Base-by-base conservation (phyloP, 1,284 basidiomycete genomes). In the Farysia itapuensis region DNA sequence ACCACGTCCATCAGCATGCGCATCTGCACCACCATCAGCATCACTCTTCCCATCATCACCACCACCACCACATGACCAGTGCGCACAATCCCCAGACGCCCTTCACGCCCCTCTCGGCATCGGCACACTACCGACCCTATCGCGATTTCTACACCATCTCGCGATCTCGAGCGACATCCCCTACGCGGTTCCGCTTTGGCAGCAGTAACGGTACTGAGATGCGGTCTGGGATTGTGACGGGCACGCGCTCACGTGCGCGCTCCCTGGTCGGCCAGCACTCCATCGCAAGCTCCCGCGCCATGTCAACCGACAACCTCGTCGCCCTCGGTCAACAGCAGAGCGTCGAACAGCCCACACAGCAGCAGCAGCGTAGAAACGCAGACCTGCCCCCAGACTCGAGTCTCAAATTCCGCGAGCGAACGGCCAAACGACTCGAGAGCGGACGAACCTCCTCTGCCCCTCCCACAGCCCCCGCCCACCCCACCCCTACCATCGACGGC, bases 71-170 rank as follows among this genome's bases (percentile, higher is more conserved):
- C n/a, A n/a, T n/a, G n/a, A n/a, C n/a, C n/a, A n/a, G n/a, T n/a
- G n/a, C n/a, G n/a, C n/a, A n/a, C n/a, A 18, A 18, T 18, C 31
- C 9, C 8, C 31, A 33, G 8, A 33, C 31, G 31, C 31, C 31
- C 11, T 28, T 9, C n/a, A 9, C 25, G 25, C 9, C 25, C n/a
- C n/a, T n/a, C n/a, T n/a, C n/a, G n/a, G 26, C 26, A 28, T 28
- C 9, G 11, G 11, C n/a, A 28, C 26, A 11, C n/a, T n/a, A 28
- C n/a, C 31, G 31, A 14, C 35, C 39, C 7, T 43, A 39, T 11
- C 39, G 52, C 5, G 53, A 64, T 28, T 64, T 50, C 14, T 51
- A 69, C 22, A 70, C 69, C 31, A 70, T 70, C 45, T 67, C 67
- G 15, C 43, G 70, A 3, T 70, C 67, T 4, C 50, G 70, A 4